Conservation (phyloP, 2,329 filamentous ascomycete species). For the Herpotrichia juniperi region DNA sequence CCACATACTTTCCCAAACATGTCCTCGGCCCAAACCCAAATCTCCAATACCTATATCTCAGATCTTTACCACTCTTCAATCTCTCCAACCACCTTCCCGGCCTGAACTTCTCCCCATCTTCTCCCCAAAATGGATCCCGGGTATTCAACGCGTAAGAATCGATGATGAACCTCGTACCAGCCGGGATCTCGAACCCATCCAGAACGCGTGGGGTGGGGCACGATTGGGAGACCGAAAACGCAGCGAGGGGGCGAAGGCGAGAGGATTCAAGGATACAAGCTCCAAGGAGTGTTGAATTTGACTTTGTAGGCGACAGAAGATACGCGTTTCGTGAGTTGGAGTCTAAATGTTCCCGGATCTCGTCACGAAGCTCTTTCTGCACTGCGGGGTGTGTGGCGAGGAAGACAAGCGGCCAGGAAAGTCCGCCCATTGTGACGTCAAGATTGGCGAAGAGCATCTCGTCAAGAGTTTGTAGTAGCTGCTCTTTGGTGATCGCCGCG, state of each 20-base stretch:
- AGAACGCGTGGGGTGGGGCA: constrained; percentile 40
- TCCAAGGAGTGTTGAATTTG: constrained; percentile 2
- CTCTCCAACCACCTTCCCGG: constrained; percentile 27
- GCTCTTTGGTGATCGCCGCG: constrained; percentile 13
- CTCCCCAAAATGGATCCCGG: constrained; percentile 46
- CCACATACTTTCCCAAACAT: constrained; percentile 52
- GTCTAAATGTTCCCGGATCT: constrained; percentile 18
- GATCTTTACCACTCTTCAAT: constrained; percentile 12
- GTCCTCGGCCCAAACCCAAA: constrained; percentile 54
- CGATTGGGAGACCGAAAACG: constrained; percentile 51
- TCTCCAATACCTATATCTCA: constrained; percentile 51
- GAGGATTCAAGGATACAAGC: constrained; percentile 49
- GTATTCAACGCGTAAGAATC: constrained; percentile 53
- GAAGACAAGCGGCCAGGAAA: constrained; percentile 54
- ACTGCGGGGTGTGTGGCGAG: constrained; percentile 44
- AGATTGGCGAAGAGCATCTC: constrained; percentile 56
- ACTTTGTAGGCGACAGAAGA: constrained; percentile 5
- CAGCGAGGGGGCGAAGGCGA: constrained; percentile 47
- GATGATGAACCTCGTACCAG: constrained; percentile 48
- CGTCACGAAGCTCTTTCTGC: constrained; percentile 36
- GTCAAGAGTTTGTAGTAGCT: constrained; percentile 53
- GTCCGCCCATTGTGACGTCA: constrained; percentile 52
- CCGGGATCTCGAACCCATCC: constrained; percentile 36
- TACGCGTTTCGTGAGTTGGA: constrained; percentile 5
- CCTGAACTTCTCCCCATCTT: constrained; percentile 41